Conservation (phyloP, 116 monocot genomes). For the Zostera marina region DNA sequence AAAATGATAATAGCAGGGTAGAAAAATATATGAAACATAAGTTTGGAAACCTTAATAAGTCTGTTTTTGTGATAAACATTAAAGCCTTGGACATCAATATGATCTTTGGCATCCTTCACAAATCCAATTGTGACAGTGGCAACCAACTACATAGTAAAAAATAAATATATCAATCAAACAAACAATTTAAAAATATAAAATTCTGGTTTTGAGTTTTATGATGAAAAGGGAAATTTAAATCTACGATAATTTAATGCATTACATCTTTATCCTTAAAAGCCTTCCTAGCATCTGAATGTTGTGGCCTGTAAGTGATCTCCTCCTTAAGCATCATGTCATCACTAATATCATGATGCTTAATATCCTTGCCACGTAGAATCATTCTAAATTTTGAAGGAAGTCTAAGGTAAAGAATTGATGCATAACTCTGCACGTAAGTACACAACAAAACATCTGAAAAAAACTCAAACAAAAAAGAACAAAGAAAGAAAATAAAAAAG, state of each 20-base stretch:
- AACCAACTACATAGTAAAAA: slow-evolving; percentile 26
- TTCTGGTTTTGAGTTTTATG: background rate
- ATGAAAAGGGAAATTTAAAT: background rate
- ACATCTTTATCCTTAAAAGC: slow-evolving; percentile 52
- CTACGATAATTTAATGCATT: background rate
- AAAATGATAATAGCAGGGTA: background rate
- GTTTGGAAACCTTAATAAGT: slow-evolving; percentile 62
- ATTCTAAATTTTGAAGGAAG: slow-evolving; percentile 66
- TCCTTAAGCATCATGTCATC: slow-evolving; percentile 87
- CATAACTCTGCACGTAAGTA: slow-evolving; percentile 81
- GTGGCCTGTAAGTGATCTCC: slow-evolving; percentile 58
- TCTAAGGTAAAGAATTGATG: slow-evolving; percentile 87
- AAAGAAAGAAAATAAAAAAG: background rate
- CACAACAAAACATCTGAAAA: slow-evolving; percentile 3
- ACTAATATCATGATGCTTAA: slow-evolving; percentile 73
- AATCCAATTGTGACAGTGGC: slow-evolving; percentile 87
- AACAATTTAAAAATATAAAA: background rate
- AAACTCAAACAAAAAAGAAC: background rate
- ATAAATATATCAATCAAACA: background rate
- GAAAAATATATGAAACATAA: background rate
- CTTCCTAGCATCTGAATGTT: slow-evolving; percentile 19
- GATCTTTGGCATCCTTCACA: slow-evolving; percentile 96
- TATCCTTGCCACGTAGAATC: slow-evolving; percentile 74
- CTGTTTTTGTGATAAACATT: slow-evolving; percentile 96
- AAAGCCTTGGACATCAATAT: slow-evolving; percentile 94